phyloP scores from a whole-genome alignment of 805 yeast species.

The Candida sphagnicola region DNA sequence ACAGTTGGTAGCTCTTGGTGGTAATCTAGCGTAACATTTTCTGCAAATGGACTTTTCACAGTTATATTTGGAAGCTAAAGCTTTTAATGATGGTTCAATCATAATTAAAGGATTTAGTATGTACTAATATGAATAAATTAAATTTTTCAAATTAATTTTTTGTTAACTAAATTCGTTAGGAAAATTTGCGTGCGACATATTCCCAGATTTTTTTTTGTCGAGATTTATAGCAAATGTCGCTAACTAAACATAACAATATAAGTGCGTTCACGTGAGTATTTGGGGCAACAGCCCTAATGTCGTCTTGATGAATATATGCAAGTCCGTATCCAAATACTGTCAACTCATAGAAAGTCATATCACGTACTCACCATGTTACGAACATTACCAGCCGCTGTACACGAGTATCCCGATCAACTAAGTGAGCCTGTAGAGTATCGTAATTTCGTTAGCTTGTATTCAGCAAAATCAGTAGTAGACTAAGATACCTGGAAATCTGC shows the following conservation, averaged over 20 bases:
- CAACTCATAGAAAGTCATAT: no score
- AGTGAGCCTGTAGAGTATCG: no score
- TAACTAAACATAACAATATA: no score
- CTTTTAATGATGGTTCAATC: constrained; percentile 99
- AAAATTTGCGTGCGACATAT: constrained; percentile 3
- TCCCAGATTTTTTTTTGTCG: neutral
- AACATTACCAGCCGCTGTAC: no score
- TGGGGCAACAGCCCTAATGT: neutral
- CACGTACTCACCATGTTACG: no score
- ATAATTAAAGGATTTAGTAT: constrained; percentile 35
- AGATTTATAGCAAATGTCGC: no score
- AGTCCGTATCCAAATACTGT: no score
- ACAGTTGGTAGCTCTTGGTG: constrained; percentile 99
- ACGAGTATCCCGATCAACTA: no score
- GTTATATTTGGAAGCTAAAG: constrained; percentile 99
- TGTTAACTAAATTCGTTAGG: neutral
- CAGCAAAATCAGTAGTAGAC: no score
- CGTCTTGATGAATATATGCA: no score
- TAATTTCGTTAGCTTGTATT: no score
- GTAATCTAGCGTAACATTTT: constrained; percentile 99
- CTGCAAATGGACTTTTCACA: constrained; percentile 99
- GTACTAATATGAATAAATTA: neutral
- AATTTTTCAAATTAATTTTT: constrained; percentile 2
- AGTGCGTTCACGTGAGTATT: neutral
- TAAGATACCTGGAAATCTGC: no score